phyloP scores from a whole-genome alignment of 1,139 yeast species.

The Debaryomycetaceae sp. region DNA sequence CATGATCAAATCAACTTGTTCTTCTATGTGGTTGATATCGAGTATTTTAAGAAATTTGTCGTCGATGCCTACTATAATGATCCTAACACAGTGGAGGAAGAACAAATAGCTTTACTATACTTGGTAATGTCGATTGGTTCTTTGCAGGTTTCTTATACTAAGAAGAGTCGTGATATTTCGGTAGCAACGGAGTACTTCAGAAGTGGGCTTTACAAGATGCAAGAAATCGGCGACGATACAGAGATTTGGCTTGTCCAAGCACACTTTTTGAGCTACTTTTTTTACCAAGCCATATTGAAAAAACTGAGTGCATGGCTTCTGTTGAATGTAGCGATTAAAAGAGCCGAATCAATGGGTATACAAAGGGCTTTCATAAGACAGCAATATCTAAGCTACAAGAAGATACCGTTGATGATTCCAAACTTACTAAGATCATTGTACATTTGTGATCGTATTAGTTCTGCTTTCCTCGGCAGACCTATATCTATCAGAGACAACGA shows the following conservation, averaged over 20 bases:
- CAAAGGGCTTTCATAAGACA: slow-evolving; percentile 23
- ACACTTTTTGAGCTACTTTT: slow-evolving; percentile 34
- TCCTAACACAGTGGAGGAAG: slow-evolving; percentile 5
- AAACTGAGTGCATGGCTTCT: slow-evolving; percentile 40
- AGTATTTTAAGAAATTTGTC: slow-evolving; percentile 7
- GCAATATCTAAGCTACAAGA: slow-evolving; percentile 9
- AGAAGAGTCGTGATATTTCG: neutral
- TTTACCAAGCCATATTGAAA: slow-evolving; percentile 34
- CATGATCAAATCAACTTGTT: slow-evolving; percentile 31
- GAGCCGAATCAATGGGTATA: slow-evolving; percentile 24
- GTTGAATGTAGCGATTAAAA: slow-evolving; percentile 22
- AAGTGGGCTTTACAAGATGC: slow-evolving; percentile 26
- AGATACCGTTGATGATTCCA: slow-evolving; percentile 21
- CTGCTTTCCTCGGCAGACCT: slow-evolving; percentile 40
- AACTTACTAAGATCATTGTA: slow-evolving; percentile 37
- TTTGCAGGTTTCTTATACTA: slow-evolving; percentile 5
- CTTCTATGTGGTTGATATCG: slow-evolving; percentile 32
- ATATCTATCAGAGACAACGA: slow-evolving; percentile 35
- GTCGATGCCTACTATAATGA: slow-evolving; percentile 13
- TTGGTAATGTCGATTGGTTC: slow-evolving; percentile 8
- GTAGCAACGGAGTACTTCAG: slow-evolving; percentile 20
- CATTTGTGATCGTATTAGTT: slow-evolving; percentile 36
- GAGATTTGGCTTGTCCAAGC: slow-evolving; percentile 42
- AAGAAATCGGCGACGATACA: slow-evolving; percentile 32
- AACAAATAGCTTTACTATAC: slow-evolving; percentile 7